A percentile compares a stretch with the other conserved stretches of the same genome.
Evolutionary conservation across 2,329 filamentous ascomycete species (phyloP).

Genomic region (Sporothrix globosa): DNA sequence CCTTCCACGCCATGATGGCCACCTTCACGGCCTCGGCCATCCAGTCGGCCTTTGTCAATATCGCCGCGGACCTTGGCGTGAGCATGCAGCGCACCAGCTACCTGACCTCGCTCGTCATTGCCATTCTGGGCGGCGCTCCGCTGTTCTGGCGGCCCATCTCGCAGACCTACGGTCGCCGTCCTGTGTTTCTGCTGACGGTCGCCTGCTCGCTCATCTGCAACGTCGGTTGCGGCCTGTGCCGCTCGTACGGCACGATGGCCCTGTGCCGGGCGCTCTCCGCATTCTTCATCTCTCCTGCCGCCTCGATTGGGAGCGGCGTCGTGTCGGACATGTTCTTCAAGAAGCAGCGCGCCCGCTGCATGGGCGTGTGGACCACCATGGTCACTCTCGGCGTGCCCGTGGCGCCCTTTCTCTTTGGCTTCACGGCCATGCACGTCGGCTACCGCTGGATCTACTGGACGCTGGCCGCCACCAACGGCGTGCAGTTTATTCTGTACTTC

Average conservation of each 20-base stretch:
- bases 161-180: conserved; percentile 57
- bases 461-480: conserved; percentile 59
- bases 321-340: conserved; percentile 63
- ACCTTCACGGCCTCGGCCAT: conserved; percentile 59
- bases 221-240: conserved; percentile 56
- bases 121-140: conserved; percentile 57
- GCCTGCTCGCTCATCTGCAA: conserved; percentile 54
- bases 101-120: conserved; percentile 59
- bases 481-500: conserved; percentile 60
- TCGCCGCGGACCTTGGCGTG: conserved; percentile 54
- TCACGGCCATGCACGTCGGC: conserved; percentile 54
- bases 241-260: conserved; percentile 55
- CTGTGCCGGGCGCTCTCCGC: conserved; percentile 55
- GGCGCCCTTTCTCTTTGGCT: conserved; percentile 47
- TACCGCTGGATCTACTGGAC: conserved; percentile 63
- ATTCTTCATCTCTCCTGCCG: conserved; percentile 61
- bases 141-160: conserved; percentile 61
- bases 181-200: conserved; percentile 57
- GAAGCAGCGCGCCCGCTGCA: conserved; percentile 56
- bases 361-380: conserved; percentile 60
- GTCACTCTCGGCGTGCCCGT: conserved; percentile 40
- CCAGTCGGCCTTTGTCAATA: conserved; percentile 57
- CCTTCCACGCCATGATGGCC: conserved; percentile 61
- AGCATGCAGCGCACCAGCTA: conserved; percentile 56
- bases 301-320: conserved; percentile 57